Percentiles rank a stretch among this genome's conserved stretches.
Evolutionary conservation across 495 filamentous ascomycete species (phyloP).

Genomic region (Tuber calosporum): DNA sequence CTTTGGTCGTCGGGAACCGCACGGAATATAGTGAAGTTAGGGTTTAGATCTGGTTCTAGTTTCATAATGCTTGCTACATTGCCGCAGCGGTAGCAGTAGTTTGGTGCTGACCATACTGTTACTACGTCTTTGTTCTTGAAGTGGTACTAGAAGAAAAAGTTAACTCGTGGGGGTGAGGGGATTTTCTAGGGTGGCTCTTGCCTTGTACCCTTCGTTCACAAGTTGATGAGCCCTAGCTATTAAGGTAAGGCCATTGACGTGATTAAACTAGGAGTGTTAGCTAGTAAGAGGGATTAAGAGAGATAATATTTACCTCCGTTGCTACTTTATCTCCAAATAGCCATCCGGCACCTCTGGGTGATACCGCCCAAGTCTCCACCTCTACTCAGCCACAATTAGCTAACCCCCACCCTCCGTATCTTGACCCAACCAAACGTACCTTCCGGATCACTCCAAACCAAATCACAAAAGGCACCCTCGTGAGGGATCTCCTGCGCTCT

Average conservation of each 20-base stretch:
- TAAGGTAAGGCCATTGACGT: constrained; percentile 88
- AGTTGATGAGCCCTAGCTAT: constrained; percentile 95
- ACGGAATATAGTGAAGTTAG: constrained; percentile 87
- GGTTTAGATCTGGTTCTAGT: constrained; percentile 71
- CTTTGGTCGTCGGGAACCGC: constrained; percentile 89
- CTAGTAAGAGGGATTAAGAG: background rate
- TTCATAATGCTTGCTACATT: constrained; percentile 98
- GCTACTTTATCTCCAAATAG: constrained; percentile 95
- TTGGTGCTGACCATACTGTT: constrained; percentile 98
- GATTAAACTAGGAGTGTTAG: constrained; percentile 63
- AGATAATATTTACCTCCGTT: constrained; percentile 52
- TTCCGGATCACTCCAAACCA: constrained; percentile 97
- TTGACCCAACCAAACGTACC: constrained; percentile 21
- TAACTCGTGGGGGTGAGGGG: background rate
- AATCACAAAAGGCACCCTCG: constrained; percentile 94
- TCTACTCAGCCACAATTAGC: constrained; percentile 46
- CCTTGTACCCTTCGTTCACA: constrained; percentile 97
- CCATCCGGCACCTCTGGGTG: constrained; percentile 91
- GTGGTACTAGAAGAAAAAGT: constrained; percentile 58
- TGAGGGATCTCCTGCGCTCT: constrained; percentile 96
- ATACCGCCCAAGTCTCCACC: constrained; percentile 96
- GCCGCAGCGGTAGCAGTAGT: constrained; percentile 98
- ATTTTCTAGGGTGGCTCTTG: constrained; percentile 37
- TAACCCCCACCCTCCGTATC: background rate
- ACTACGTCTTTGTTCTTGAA: constrained; percentile 93